phyloP scores from a whole-genome alignment of 805 yeast species.

The Brettanomyces bruxellensis region DNA sequence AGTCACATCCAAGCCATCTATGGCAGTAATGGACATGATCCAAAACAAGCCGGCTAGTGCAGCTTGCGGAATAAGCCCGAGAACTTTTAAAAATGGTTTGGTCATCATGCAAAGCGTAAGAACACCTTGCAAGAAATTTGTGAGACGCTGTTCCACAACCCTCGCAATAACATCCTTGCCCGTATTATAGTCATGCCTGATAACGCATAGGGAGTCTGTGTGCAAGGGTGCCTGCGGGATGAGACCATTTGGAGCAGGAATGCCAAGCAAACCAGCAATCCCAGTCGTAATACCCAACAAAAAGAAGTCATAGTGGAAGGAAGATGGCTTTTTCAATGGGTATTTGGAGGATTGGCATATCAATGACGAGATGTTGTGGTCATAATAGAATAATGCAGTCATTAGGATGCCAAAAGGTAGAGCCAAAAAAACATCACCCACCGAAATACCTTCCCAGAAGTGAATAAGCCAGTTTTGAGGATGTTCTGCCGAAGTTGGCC shows the following conservation, averaged over 20 bases:
- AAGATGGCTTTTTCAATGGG: conserved; percentile 76
- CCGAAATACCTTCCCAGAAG: conserved; percentile 61
- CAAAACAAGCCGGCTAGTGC: conserved; percentile 88
- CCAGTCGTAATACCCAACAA: conserved; percentile 83
- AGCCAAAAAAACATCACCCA: conserved; percentile 77
- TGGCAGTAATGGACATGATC: conserved; percentile 83
- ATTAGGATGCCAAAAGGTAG: conserved; percentile 85
- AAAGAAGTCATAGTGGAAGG: conserved; percentile 89
- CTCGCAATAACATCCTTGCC: conserved; percentile 28
- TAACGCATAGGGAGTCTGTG: conserved; percentile 64
- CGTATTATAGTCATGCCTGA: conserved; percentile 27
- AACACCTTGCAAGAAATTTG: conserved; percentile 79
- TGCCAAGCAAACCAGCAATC: conserved; percentile 74
- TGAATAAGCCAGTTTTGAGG: conserved; percentile 69
- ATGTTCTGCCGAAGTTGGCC: conserved; percentile 52
- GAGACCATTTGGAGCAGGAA: conserved; percentile 94
- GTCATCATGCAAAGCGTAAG: conserved; percentile 83
- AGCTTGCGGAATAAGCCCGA: conserved; percentile 85
- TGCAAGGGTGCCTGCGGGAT: conserved; percentile 97
- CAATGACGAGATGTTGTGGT: conserved; percentile 88
- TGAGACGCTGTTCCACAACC: conserved; percentile 84
- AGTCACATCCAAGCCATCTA: conserved; percentile 58
- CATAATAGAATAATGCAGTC: conserved; percentile 83
- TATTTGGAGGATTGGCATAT: conserved; percentile 83
- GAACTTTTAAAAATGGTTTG: conserved; percentile 71